Evolutionary conservation across 2,329 filamentous ascomycete species (phyloP), one percentile per base, ranked within the genome.

Genomic region (Ophiobolus disseminans): DNA sequence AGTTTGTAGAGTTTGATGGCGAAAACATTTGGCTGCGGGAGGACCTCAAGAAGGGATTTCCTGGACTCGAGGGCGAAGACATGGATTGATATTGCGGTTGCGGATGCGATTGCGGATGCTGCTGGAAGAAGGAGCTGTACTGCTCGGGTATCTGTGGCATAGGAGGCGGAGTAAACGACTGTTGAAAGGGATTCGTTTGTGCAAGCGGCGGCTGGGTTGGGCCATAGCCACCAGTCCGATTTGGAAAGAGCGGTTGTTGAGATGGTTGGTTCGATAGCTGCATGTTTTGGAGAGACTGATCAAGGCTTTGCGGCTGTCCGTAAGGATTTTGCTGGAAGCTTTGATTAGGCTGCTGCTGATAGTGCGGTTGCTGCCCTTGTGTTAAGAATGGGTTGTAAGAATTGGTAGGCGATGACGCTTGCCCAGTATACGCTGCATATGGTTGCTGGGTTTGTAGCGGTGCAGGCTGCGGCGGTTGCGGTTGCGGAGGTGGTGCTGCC

Each of bases 281-380:
- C 73, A 96, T 80, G 54, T 83, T 85, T 66, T 92, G 87, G 64
- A 96, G 89, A 1, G 88, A 85, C 60, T 88, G 84, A 55, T 86
- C 84, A 14, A 91, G 72, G 68, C 57, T 55, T 8, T 46, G 69
- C 35, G 63, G 67, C 41, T 69, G 69, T 17, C 46, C 47, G 47
- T 35, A 59, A 9, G 56, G 57, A 13, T 55, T 55, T 40, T 58
- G 57, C 35, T 53, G 54, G 22, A 55, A 51, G 53, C 58, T 49
- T 30, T 61, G 61, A 22, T 50, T 42, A n/a, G n/a, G 40, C 38
- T 55, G 63, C 35, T 63, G 64, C 17, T 61, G 65, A 30, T 58
- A 50, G 46, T 68, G 70, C 14, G 40, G 43, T 34, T 70, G 66
- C 41, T 71, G 64, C 20, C 58, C 39, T 44, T 66, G 74, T 16